Percentiles rank a stretch among this genome's conserved stretches.
Evolutionary conservation across 163 green algal species (phyloP).

Genomic region (Scenedesmus sp.): DNA sequence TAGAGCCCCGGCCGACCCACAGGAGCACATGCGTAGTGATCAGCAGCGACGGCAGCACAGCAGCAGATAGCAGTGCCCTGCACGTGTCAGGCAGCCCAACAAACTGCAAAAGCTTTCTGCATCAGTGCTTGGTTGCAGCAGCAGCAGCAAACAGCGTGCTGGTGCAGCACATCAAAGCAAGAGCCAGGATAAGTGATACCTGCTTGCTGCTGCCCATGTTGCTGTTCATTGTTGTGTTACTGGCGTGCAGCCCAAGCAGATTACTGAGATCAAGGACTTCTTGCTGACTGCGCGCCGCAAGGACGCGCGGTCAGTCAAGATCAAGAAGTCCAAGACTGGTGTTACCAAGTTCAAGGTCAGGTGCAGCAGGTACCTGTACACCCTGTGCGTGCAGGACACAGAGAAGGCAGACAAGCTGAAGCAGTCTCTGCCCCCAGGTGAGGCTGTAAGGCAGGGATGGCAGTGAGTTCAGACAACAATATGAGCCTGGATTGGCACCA

Average conservation of each 20-base stretch:
- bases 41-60: slow-evolving; percentile 4
- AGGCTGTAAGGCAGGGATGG: neutral
- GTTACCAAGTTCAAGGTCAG: slow-evolving; percentile 92
- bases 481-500: neutral
- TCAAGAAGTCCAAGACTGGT: slow-evolving; percentile 93
- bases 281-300: slow-evolving; percentile 97
- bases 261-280: slow-evolving; percentile 99
- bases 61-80: neutral
- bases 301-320: slow-evolving; percentile 95
- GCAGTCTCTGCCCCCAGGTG: slow-evolving; percentile 98
- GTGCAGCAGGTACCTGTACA: slow-evolving; percentile 99
- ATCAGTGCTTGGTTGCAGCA: neutral
- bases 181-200: neutral
- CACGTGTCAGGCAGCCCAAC: neutral
- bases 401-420: slow-evolving; percentile 99
- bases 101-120: neutral
- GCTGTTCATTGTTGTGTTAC: neutral
- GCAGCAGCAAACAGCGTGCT: neutral
- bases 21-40: neutral
- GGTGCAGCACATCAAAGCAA: neutral
- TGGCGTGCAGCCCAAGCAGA: slow-evolving; percentile 94
- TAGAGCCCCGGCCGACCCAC: neutral
- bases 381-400: slow-evolving; percentile 95
- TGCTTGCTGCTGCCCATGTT: neutral
- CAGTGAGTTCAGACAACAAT: neutral